Evolutionary conservation across 148 eudicot species (phyloP).

Genomic region (Pouteria glomerata): DNA sequence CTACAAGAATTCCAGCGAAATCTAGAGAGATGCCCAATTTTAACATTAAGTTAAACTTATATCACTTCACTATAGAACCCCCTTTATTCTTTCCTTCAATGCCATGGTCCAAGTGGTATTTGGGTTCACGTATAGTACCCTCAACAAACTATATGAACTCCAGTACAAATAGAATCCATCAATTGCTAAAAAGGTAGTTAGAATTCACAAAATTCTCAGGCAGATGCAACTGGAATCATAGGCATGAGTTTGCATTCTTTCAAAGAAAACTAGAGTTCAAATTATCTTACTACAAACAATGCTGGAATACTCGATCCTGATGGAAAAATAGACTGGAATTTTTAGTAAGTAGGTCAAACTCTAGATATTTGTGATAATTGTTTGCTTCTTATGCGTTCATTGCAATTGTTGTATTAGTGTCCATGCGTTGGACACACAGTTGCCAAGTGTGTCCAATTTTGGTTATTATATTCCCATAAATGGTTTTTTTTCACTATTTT

Average conservation of each 20-base stretch:
- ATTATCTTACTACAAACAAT: conserved; percentile 69
- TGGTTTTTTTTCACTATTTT: too few species aligned
- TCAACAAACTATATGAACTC: neutral
- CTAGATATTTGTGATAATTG: neutral
- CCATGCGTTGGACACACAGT: too few species aligned
- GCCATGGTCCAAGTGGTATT: too few species aligned
- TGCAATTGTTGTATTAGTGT: too few species aligned
- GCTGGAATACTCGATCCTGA: conserved; percentile 90
- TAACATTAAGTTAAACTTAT: neutral
- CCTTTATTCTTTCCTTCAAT: too few species aligned
- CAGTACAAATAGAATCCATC: too few species aligned
- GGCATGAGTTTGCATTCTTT: conserved; percentile 81
- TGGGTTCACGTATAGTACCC: too few species aligned
- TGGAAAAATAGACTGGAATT: conserved; percentile 76
- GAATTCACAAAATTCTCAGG: conserved; percentile 11
- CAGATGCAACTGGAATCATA: conserved; percentile 70
- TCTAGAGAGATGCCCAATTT: neutral
- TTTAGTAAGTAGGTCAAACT: conserved; percentile 50
- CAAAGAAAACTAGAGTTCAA: conserved; percentile 77
- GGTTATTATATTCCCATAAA: too few species aligned
- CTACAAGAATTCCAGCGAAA: neutral
- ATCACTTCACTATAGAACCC: too few species aligned
- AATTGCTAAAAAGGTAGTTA: too few species aligned
- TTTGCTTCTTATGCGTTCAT: neutral
- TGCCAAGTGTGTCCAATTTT: too few species aligned